Percentiles rank a stretch among this genome's conserved stretches.
These are phyloP conservation scores for Juglanconis oblonga DNA, from an alignment of 2,329 filamentous ascomycete species.

Conservation along the genomic window DNA sequence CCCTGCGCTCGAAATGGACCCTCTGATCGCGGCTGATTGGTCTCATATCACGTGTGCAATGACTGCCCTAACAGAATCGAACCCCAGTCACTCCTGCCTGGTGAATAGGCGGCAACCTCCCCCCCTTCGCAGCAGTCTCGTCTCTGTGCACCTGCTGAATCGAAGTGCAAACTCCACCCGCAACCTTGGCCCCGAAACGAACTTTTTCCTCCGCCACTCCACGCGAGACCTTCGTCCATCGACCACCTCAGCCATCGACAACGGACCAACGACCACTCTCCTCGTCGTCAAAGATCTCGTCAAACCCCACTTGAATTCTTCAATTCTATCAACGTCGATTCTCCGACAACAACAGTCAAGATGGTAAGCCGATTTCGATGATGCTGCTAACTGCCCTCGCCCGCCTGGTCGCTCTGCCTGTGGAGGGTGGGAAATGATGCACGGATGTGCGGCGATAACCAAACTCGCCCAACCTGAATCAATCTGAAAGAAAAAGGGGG, in stretches of 20 bases:
- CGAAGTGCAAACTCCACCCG: conserved; percentile 4
- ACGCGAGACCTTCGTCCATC: conserved; percentile 18
- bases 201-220: conserved; percentile 40
- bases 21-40: background rate
- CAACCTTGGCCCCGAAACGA: conserved; percentile 24
- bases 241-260: conserved; percentile 16
- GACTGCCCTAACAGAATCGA: background rate
- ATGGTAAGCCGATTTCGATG: conserved; percentile 55
- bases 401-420: conserved; percentile 3
- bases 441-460: conserved; percentile 6
- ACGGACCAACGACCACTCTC: conserved; percentile 32
- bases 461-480: conserved; percentile 2
- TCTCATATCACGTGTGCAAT: background rate
- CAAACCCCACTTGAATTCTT: conserved; percentile 45
- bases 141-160: background rate
- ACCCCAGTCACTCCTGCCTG: background rate
- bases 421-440: conserved; percentile 6
- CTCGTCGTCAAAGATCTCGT: conserved; percentile 47
- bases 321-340: conserved; percentile 36
- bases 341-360: conserved; percentile 55
- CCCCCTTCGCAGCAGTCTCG: too few relatives aligned
- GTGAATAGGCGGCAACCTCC: background rate
- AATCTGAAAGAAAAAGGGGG: conserved; percentile 13
- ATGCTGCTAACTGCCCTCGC: background rate
- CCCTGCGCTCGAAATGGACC: background rate